Conservation (phyloP, 345 rosid genomes). For the Geranium brycei region DNA sequence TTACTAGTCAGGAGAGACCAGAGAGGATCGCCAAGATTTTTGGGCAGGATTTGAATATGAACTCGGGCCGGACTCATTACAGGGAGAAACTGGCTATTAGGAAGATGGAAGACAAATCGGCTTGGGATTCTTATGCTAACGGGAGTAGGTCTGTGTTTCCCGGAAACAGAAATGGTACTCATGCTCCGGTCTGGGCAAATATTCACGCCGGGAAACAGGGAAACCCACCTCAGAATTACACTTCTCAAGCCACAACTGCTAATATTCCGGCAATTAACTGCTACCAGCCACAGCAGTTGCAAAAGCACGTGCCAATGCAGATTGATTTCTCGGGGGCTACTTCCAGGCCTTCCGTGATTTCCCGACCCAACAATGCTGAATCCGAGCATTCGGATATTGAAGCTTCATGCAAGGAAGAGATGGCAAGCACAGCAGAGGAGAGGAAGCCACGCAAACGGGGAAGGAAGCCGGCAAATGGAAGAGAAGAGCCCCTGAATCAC, state of each 20-base stretch:
- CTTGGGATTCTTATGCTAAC: constrained; percentile 39
- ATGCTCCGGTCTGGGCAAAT: constrained; percentile 46
- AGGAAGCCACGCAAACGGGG: constrained; percentile 84
- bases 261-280: constrained; percentile 37
- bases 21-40: constrained; percentile 50
- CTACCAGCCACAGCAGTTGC: constrained; percentile 21
- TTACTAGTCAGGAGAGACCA: constrained; percentile 21
- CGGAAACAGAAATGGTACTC: constrained; percentile 29
- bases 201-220: constrained; percentile 23
- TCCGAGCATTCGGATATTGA: constrained; percentile 69
- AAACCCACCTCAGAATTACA: constrained; percentile 26
- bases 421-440: constrained; percentile 32
- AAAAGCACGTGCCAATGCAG: constrained; percentile 54
- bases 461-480: constrained; percentile 92
- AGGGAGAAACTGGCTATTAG: constrained; percentile 81
- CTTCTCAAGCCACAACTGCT: constrained; percentile 23
- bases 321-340: constrained; percentile 57
- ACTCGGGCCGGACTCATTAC: constrained; percentile 24
- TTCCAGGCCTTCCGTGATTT: constrained; percentile 38
- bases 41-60: constrained; percentile 54
- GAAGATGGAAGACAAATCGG: constrained; percentile 65
- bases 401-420: constrained; percentile 55
- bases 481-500: constrained; percentile 93
- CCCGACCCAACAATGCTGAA: constrained; percentile 12
- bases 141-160: constrained; percentile 35